Base-by-base conservation (phyloP, 495 filamentous ascomycete species). In the Aspergillus saccharolyticus region DNA sequence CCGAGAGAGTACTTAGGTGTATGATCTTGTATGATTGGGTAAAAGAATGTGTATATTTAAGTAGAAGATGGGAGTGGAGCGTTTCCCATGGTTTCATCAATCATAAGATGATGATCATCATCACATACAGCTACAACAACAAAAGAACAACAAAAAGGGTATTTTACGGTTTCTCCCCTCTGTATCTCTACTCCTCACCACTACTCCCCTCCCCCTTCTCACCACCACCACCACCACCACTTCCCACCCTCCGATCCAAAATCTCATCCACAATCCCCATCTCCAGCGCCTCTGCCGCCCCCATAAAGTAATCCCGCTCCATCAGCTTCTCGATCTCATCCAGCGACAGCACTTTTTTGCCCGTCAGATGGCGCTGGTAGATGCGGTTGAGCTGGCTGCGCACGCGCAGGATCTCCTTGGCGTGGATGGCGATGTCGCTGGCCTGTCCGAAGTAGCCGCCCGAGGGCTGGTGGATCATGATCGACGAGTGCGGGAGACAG, bases 391-490 rank as follows among this genome's bases (percentile, higher is more conserved):
- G 74, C 76, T 91, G 85, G 56, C 84, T 76, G 59, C 94, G 80
- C 48, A 96, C 85, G 53, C 93, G 78, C 72, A 97, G 77, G 56
- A 98, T 98, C 78, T 98, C 94, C 68, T 89, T 96, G 7, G 94
- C 94, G 70, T 98, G 96, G 56, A 97, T 97, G 30, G 95, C 84
- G 60, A 98, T 97, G 70, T 98, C 94, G 17, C 73, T 82, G 15
- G 94, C 94, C 63, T 96, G 92, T 0, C 94, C 94, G 53, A 85
- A 83, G 55, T 95, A 97, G 0, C 94, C 94, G 28, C 94, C 94
- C 19, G 85, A 85, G 7, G 95, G 94, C 68, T 98, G 94, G 69
- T 98, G 94, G 25, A 98, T 82, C 94, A 98, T 98, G 63, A 98
- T 86, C 52, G 88, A 88, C 57, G 86, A 89, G 72, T 98, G 91